Evolutionary conservation across 2,329 filamentous ascomycete species (phyloP).

Genomic region (Trichoderma sp.): DNA sequence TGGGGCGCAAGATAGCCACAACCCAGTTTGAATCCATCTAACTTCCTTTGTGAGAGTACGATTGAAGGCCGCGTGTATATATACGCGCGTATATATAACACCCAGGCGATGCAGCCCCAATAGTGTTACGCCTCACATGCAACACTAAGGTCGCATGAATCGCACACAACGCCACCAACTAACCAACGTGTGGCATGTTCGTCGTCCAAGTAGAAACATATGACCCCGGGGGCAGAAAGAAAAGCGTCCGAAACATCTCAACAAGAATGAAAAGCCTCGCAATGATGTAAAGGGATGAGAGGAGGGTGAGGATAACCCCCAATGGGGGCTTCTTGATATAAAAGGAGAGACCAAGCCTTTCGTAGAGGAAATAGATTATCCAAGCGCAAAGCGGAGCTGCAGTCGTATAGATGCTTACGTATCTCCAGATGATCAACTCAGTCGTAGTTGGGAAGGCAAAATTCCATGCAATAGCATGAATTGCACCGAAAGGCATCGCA

Average conservation of each 20-base stretch:
- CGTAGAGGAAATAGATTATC: neutral
- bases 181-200: neutral
- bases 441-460: neutral
- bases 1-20: too few relatives aligned
- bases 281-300: neutral
- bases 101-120: too few relatives aligned
- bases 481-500: neutral
- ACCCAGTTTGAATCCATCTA: too few relatives aligned
- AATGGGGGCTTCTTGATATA: too few relatives aligned
- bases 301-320: neutral
- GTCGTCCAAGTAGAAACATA: neutral
- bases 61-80: too few relatives aligned
- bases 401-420: neutral
- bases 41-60: too few relatives aligned
- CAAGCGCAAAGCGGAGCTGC: neutral
- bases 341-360: too few relatives aligned
- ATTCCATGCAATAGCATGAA: neutral
- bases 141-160: too few relatives aligned
- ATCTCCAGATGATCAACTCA: neutral
- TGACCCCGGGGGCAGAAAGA: neutral
- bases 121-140: too few relatives aligned
- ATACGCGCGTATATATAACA: too few relatives aligned
- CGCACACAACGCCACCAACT: neutral
- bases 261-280: neutral
- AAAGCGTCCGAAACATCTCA: neutral